Evolutionary conservation across 2,329 filamentous ascomycete species (phyloP).

Genomic region (Calonectria fujianensis): DNA sequence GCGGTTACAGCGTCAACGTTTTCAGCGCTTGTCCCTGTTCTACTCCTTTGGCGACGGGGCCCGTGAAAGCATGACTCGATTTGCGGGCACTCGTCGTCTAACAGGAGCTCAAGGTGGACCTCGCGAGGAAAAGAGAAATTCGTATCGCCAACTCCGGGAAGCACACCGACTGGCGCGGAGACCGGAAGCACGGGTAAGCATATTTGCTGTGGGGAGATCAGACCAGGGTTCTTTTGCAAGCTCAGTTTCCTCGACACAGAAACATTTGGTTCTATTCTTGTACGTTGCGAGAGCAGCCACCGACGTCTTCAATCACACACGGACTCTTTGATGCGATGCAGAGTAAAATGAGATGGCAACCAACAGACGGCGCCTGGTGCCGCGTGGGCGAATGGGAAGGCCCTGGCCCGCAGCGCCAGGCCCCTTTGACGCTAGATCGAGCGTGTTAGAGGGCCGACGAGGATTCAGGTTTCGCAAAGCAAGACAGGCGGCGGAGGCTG

Average conservation of each 20-base stretch:
- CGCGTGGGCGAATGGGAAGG: slow-evolving; percentile 2
- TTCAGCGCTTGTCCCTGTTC: not conserved
- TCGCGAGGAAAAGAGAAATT: not conserved
- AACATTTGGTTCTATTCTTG: not conserved
- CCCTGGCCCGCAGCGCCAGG: slow-evolving; percentile 10
- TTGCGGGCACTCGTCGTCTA: not conserved
- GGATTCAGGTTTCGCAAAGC: slow-evolving; percentile 31
- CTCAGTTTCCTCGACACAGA: not conserved
- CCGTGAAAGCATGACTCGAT: slow-evolving; percentile 6
- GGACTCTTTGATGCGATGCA: not conserved
- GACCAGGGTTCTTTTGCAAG: not conserved
- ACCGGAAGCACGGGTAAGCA: slow-evolving; percentile 11
- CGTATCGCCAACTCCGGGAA: slow-evolving; percentile 3
- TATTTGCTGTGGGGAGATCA: not conserved
- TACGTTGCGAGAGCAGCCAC: not conserved
- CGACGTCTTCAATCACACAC: slow-evolving; percentile 15
- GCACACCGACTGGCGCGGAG: slow-evolving; percentile 9
- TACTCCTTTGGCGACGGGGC: not conserved
- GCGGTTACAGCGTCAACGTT: not conserved
- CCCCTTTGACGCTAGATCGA: slow-evolving; percentile 8
- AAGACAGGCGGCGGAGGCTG: not conserved
- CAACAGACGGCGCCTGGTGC: not conserved
- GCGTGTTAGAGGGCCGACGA: slow-evolving; percentile 7
- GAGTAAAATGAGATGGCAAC: slow-evolving; percentile 1
- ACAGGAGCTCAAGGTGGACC: not conserved